Evolutionary conservation across 2,329 filamentous ascomycete species (phyloP), one percentile per base, ranked within the genome.

Genomic region (Ceratocystis eucalypticola): DNA sequence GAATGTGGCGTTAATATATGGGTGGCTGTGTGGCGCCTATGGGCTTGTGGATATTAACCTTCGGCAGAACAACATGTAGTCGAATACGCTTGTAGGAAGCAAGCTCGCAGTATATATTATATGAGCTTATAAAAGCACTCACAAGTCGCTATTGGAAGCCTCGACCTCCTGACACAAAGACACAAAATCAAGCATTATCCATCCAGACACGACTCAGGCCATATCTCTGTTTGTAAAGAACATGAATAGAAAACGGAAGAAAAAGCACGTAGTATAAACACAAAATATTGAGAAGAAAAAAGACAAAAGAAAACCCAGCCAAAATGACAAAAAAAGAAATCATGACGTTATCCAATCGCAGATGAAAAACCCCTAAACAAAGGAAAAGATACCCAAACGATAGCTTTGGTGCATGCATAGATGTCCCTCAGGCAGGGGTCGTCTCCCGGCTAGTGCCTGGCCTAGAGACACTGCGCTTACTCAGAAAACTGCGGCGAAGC

Each of bases 401-500:
- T n/a, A 62, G 64, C 59, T 25, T 44, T 55, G 22, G 8, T 30
- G 44, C 37, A 41, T 30, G 44, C 37, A 41, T 41, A 41, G 10
- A 25, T 65, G 55, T 48, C 50, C 62, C 30, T 65, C 64, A 67
- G 5, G 33, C 41, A 22, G 76, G 75, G 62, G 76, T 75, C 45
- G 72, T 70, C 67, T 85, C 81, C 61, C 82, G 76, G 70, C 79
- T 77, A 5, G 70, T 68, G 15, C 71, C 75, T 45, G 66, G 66
- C 55, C 66, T 64, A 25, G 66, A 68, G 17, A 66, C 66, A 57
- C 44, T 61, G 65, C 79, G 76, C 75, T 84, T 84, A 71, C 78
- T 77, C 69, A 85, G 71, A 72, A 85, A 82, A 72, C 81, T 82
- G 68, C 80, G 78, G 62, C 83, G 77, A 64, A 82, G 71, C 30